Evolutionary conservation across 352 stramenopile genomes (phyloP).

Genomic region (Vaucheria bursata): DNA sequence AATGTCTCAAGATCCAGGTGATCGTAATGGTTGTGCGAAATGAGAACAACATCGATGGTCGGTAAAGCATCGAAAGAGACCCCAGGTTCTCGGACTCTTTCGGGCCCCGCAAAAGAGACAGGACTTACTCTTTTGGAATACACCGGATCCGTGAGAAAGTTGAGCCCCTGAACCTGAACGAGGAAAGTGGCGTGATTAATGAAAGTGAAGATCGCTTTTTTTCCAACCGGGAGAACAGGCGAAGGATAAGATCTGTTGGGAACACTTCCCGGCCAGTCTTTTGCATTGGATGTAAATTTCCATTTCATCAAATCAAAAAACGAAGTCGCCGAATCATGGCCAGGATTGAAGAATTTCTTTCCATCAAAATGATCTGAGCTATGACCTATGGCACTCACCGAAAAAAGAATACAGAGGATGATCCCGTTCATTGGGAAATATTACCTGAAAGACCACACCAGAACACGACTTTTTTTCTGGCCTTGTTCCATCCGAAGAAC

Average conservation of each 20-base stretch:
- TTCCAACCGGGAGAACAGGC: not conserved
- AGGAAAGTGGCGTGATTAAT: slow-evolving; percentile 29
- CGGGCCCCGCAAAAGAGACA: slow-evolving; percentile 31
- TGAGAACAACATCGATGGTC: slow-evolving; percentile 53
- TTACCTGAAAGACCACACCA: not conserved
- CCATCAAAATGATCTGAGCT: too few relatives aligned
- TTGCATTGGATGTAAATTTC: too few relatives aligned
- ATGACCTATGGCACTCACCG: too few relatives aligned
- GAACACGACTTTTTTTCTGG: not conserved
- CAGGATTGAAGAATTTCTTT: too few relatives aligned
- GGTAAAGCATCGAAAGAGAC: slow-evolving; percentile 47
- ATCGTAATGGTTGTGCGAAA: slow-evolving; percentile 57
- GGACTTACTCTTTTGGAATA: slow-evolving; percentile 50
- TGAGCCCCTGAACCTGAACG: slow-evolving; percentile 44
- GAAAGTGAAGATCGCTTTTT: slow-evolving; percentile 26
- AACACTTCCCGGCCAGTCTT: too few relatives aligned
- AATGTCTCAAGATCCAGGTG: slow-evolving; percentile 50
- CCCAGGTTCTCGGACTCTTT: slow-evolving; percentile 37
- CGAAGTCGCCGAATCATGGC: too few relatives aligned
- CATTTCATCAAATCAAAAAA: too few relatives aligned
- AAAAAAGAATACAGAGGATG: too few relatives aligned
- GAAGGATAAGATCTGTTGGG: not conserved
- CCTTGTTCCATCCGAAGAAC: not conserved
- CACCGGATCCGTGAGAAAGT: slow-evolving; percentile 54
- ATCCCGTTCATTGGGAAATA: too few relatives aligned